These are phyloP conservation scores for Caloboletus firmus DNA, from an alignment of 1,284 basidiomycete species.

Conservation along the genomic window DNA sequence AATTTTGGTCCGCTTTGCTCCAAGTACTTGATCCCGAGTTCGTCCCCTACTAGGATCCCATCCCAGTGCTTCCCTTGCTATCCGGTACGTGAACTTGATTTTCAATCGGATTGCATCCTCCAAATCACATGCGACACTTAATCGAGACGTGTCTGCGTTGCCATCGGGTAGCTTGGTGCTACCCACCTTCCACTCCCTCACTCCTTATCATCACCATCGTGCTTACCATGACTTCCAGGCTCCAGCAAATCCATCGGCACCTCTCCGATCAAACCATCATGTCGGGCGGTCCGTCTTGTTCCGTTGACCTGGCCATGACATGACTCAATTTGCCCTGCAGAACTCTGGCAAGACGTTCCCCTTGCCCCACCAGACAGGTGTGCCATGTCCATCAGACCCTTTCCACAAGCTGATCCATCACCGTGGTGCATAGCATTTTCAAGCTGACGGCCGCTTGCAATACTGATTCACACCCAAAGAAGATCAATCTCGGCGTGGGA, in stretches of 20 bases:
- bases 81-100: slow-evolving; percentile 11
- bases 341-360: slow-evolving; percentile 71
- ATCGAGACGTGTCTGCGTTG: background rate
- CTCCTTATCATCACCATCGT: background rate
- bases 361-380: slow-evolving; percentile 81
- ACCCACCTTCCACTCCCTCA: background rate
- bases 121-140: slow-evolving; percentile 27
- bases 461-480: slow-evolving; percentile 74
- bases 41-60: background rate
- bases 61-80: background rate
- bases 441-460: slow-evolving; percentile 89
- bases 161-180: background rate
- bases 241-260: slow-evolving; percentile 51
- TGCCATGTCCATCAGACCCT: slow-evolving; percentile 8
- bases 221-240: slow-evolving; percentile 49
- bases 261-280: slow-evolving; percentile 39
- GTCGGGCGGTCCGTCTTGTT: slow-evolving; percentile 49
- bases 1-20: background rate
- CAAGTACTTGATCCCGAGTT: background rate
- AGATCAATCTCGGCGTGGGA: slow-evolving; percentile 91
- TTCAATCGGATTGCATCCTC: background rate
- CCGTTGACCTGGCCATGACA: background rate
- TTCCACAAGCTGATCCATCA: slow-evolving; percentile 3
- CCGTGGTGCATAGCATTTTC: slow-evolving; percentile 69
- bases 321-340: slow-evolving; percentile 39